Evolutionary conservation across 202 grass and related monocot genomes (phyloP), one percentile per base, ranked within the genome.

Genomic region (Schoenoplectus tabernaemontani): DNA sequence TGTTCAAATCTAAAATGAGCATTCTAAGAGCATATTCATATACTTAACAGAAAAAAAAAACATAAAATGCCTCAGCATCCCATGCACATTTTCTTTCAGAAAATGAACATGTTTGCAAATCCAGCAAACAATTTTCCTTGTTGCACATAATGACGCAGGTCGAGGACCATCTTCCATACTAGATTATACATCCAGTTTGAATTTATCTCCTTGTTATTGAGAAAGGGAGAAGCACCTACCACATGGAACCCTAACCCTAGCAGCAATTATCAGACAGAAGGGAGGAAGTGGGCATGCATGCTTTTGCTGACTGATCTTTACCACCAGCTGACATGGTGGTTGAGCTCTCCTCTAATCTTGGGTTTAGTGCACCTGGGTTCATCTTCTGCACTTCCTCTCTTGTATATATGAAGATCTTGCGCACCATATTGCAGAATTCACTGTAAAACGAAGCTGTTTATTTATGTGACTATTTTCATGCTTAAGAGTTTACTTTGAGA

Each of bases 401-500:
- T 7, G 90, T 95, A 66, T 90, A 95, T 80, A 98, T 92, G 83
- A 87, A 91, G 54, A 98, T 98, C 79, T 95, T 98, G 36, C 84
- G 78, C 59, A 95, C 91, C 67, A 98, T 98, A 72, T 76, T 83
- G 57, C 96, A 98, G 59, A 98, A 98, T 44, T 98, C 96, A 79
- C 96, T 98, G 89, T 76, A 32, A 13, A 48, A 28, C 26, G 0
- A 51, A 20, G n/a, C 17, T 22, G 9, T 23, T 43, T 23, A 43
- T 10, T 8, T 23, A 68, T 1, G 17, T 68, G 3, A n/a, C 17
- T 2, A 12, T 22, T 43, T 68, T 22, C 37, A 22, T 42, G n/a
- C n/a, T 65, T 68, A 0, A 19, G 23, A 43, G 3, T 28, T 32
- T 32, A 32, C 26, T 30, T 32, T 32, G 58, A 60, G 58, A 15